Conservation (phyloP, 371 early-diverging fungal species). For the Entomophthora muscae region DNA sequence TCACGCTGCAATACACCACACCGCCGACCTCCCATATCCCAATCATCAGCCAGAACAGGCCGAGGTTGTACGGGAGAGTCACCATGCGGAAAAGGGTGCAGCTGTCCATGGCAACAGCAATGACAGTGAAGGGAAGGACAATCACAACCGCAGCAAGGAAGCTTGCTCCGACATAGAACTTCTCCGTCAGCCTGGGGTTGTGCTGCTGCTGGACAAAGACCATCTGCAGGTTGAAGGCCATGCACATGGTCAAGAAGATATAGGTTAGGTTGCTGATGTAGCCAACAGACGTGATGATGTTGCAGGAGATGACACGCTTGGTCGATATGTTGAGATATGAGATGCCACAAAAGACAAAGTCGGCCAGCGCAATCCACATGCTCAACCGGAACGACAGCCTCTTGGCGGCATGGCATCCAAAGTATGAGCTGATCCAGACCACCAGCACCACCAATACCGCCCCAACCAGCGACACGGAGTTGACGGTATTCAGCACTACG, state of each 20-base stretch:
- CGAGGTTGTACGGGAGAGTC: conserved; percentile 1
- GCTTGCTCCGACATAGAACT: conserved; percentile 3
- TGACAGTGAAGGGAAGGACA: conserved; percentile 8
- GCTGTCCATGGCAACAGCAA: conserved; percentile 7
- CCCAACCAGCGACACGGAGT: conserved; percentile 4
- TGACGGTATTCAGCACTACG: conserved; percentile 2
- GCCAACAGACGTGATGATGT: conserved; percentile 6
- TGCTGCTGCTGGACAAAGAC: conserved; percentile 10
- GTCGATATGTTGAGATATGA: conserved; percentile 2
- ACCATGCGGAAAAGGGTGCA: conserved; percentile 2
- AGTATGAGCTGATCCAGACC: background rate
- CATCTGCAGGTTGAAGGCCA: conserved; percentile 10
- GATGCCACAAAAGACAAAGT: conserved; percentile 5
- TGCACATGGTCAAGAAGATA: conserved; percentile 7
- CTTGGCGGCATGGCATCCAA: conserved; percentile 5
- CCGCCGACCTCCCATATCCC: conserved; percentile 4
- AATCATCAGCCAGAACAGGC: conserved; percentile 6
- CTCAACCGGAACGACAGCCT: conserved; percentile 1
- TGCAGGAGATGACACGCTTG: background rate
- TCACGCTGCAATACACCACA: conserved; percentile 1
- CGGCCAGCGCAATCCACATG: conserved; percentile 9
- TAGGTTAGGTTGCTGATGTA: conserved; percentile 7
- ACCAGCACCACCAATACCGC: conserved; percentile 6
- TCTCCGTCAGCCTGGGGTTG: conserved; percentile 8
- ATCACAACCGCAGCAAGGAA: conserved; percentile 8